Evolutionary conservation across 768 basidiomycete genomes (phyloP), one percentile per base, ranked within the genome.

Genomic region (Phlebiopsis flavidoalba): DNA sequence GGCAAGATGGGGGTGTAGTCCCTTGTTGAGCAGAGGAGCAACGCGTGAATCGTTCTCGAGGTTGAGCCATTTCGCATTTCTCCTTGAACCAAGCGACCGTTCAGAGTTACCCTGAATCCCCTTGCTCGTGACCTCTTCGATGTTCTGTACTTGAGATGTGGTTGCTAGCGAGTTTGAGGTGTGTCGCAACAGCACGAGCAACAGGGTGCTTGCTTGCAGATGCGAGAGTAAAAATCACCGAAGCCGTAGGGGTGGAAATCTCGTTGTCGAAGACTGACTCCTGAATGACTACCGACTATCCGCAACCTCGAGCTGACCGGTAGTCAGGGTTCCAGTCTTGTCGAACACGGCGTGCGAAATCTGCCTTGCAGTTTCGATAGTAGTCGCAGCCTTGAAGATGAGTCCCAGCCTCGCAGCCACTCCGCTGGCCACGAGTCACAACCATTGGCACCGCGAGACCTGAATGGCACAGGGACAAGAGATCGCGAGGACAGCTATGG

Each of bases 281-380:
- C 8, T 26, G 31, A 33, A 69, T 14, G 26, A 75, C 55, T 40
- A 72, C 70, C 48, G 71, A 67, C 50, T n/a, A n/a, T 72, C 68
- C n/a, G 73, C 74, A 17, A 82, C 77, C 0, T 71, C 65, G 31
- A 78, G 73, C 55, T 74, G 65, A 11, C 80, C 80, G 50, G 70
- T 63, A 1, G 83, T 82, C 54, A 85, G 71, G 14, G 84, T 85
- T 0, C 84, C 84, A 0, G 84, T 85, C 74, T 86, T 86, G 72
- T 86, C 84, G 59, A 85, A 80, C 1, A 79, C 81, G 33, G 80
- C 75, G 53, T 75, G 73, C 36, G 75, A 71, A 57, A 80, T 70
- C 49, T 74, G 69, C n/a, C 75, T 73, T 10, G 79, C 76, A 21
- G 68, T 68, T 61, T 82, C 76, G 64, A 83, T 78, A 7, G 77